Base-by-base conservation (phyloP, 345 rosid genomes). In the Gossypium herbaceum region DNA sequence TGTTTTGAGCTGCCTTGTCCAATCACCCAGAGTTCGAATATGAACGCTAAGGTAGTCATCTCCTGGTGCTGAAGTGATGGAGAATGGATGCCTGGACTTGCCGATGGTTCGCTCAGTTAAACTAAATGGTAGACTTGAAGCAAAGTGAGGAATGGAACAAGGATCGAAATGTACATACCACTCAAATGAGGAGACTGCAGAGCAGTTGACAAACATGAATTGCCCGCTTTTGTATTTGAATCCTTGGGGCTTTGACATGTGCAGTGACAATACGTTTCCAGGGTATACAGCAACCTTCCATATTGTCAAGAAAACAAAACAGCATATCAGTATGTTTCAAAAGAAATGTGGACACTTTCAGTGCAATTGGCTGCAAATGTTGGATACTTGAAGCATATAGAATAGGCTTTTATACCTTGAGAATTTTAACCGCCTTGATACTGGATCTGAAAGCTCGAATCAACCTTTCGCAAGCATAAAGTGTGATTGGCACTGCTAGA, bases 171-270 rank as follows among this genome's bases (percentile, higher is more conserved):
- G 2, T 9, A 75, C 65, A 12, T 71, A 81, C 93, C 97, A 93
- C 78, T 93, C 94, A 43, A 93, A 93, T 2, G 94, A 88, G 39
- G 98, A 93, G 59, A 93, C 97, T 3, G 92, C 93, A 16, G 85
- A 63, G 78, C 98, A 91, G 57, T 91, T 90, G 57, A 93, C 94
- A 66, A 93, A 93, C 94, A 93, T 93, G 91, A 87, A 93, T 57
- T 93, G 98, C 71, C 98, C 98, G 58, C 98, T 91, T 75, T 87
- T 91, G 86, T 93, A 88, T 81, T 81, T 91, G 85, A 93, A 91
- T 4, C 97, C 97, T 29, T 87, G 88, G 19, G 98, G 98, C 81
- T 88, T 91, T 15, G 95, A 90, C 95, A 91, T 85, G 87, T 86
- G 89, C 81, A 93, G 81, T 29, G 97, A 69, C 75, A 93, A 81